Evolutionary conservation across 1,284 basidiomycete genomes (phyloP), one percentile per base, ranked within the genome.

Genomic region (Cerioporus squamosus): DNA sequence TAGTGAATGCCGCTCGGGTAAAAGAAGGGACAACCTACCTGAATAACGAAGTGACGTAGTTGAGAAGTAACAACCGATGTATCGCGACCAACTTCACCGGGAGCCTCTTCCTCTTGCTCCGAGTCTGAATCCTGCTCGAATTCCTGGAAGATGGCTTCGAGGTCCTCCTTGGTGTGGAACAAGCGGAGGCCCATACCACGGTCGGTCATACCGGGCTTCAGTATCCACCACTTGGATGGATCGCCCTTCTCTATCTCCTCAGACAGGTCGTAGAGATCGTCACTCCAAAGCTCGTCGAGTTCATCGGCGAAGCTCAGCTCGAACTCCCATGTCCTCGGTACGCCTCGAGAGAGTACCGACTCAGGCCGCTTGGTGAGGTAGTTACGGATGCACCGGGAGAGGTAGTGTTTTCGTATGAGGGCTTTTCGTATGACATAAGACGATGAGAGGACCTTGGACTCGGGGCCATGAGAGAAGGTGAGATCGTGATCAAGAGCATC

Each of bases 201-300:
- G 78, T 99, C 97, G 1, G 96, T 91, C 91, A 99, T 97, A 12
- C 95, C 95, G 39, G 97, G 96, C 76, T 99, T 99, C 53, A 99
- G 75, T 57, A 98, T 96, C 82, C 88, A 98, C 95, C 95, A 95
- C 60, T 78, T 85, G 7, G 74, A 66, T 22, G 70, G 65, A 8
- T 71, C 72, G 1, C 75, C 72, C 39, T 73, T 72, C 26, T 86
- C 81, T 33, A 98, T 79, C 26, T 81, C 77, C 54, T 84, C 76
- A 2, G 82, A 85, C 10, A 99, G 82, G 55, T 98, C 95, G 80
- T 90, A 99, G 24, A 99, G 81, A 61, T 99, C 97, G 72, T 99
- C 97, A 47, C 86, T 77, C 82, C 96, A 93, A 69, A 96, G 80
- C 73, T 98, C 97, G 67, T 98, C 95, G 10, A 99, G 82, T 69